Conservation (phyloP, 768 basidiomycete species). For the Agaricus sinodeliciosus region DNA sequence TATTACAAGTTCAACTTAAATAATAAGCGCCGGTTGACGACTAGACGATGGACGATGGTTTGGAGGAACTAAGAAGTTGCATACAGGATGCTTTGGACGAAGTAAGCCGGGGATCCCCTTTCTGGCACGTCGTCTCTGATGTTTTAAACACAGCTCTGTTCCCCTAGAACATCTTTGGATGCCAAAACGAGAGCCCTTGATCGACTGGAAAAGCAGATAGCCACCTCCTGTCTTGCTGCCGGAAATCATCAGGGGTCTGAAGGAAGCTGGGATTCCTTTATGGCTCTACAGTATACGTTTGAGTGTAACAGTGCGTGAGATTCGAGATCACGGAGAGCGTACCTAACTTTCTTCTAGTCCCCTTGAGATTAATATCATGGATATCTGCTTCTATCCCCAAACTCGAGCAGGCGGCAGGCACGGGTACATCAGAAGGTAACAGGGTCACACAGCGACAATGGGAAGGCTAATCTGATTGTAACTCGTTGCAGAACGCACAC, state of each 20-base stretch:
- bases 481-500: constrained; percentile 26
- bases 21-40: not conserved
- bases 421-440: constrained; percentile 37
- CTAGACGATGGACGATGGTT: constrained; percentile 13
- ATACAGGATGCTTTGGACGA: constrained; percentile 64
- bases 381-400: constrained; percentile 42
- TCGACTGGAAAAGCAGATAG: constrained; percentile 48
- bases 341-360: constrained; percentile 37
- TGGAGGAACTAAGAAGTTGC: constrained; percentile 32
- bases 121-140: not conserved
- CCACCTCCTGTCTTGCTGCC: constrained; percentile 35
- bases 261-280: constrained; percentile 45
- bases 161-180: constrained; percentile 48
- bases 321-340: not conserved
- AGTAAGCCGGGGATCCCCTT: constrained; percentile 32
- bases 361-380: constrained; percentile 60
- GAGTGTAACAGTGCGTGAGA: constrained; percentile 68
- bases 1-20: constrained; percentile 12
- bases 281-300: constrained; percentile 69
- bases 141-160: constrained; percentile 45
- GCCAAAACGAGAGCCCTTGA: constrained; percentile 50
- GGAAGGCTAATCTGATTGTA: not conserved
- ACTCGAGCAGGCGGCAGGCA: constrained; percentile 44
- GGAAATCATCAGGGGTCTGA: constrained; percentile 25
- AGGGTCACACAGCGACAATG: not conserved